These are phyloP conservation scores for Circinella minor DNA, from an alignment of 371 early-diverging fungal genomes.

Conservation along the genomic window DNA sequence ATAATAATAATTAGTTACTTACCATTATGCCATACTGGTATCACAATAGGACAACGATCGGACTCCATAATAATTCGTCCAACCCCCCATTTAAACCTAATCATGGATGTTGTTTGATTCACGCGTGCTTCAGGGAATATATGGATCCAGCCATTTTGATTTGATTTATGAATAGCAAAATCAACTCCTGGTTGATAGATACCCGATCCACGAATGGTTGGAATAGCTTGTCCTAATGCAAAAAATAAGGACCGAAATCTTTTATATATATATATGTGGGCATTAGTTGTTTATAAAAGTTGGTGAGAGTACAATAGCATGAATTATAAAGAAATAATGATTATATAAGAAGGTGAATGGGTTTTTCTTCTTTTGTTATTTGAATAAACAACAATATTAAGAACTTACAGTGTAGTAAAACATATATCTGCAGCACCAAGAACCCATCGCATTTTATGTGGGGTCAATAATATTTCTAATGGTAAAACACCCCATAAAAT, in stretches of 20 bases:
- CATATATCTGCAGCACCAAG: conserved; percentile 88
- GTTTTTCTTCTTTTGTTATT: too few relatives aligned
- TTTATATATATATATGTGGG: not conserved
- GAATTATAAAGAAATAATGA: too few relatives aligned
- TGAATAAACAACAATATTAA: too few relatives aligned
- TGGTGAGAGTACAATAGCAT: too few relatives aligned
- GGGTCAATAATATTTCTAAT: conserved; percentile 46
- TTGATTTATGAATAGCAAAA: conserved; percentile 60
- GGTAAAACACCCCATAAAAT: conserved; percentile 81
- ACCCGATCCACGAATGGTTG: conserved; percentile 84
- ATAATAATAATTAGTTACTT: not conserved
- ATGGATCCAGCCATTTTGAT: conserved; percentile 65
- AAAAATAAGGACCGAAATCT: conserved; percentile 73
- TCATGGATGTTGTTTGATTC: conserved; percentile 65
- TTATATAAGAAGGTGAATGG: not conserved
- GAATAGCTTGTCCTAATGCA: conserved; percentile 79
- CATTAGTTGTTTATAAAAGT: too few relatives aligned
- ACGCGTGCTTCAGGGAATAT: conserved; percentile 87
- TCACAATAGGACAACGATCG: conserved; percentile 62
- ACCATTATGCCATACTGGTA: conserved; percentile 77
- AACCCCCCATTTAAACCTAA: conserved; percentile 90
- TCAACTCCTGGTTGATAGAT: conserved; percentile 88
- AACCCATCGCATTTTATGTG: conserved; percentile 75
- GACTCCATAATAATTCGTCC: conserved; percentile 84
- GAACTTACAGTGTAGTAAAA: conserved; percentile 68